Base-by-base conservation (phyloP, 2,329 filamentous ascomycete species). In the Microsporum audouinii region DNA sequence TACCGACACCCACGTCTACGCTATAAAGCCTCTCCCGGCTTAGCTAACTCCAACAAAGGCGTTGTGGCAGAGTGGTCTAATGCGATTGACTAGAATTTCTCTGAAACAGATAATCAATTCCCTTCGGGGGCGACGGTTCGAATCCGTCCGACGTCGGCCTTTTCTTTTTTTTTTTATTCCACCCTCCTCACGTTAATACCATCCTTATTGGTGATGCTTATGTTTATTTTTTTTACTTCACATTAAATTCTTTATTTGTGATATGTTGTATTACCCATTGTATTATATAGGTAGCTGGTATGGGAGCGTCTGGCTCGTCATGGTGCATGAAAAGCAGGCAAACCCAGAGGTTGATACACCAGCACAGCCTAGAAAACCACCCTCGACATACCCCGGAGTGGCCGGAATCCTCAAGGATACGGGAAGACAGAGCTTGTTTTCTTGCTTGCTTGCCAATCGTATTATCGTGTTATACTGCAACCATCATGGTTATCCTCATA, bases 131-230 rank as follows among this genome's bases (percentile, higher is more conserved):
- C 57, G 57, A 49, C 57, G 57, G 57, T 59, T 59, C 57, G 57
- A 59, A 59, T 59, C 57, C 57, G 57, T 49, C 57, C 39, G 57
- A 51, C 57, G 17, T 62, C 43, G 56, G 41, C 23, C 14, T 70
- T 63, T 49, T 61, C n/a, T 53, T 67, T 63, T 31, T 67, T 63
- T 31, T 63, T 53, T 2, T 45, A 8, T 1, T 61, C 31, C 3
- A 55, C 27, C 10, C 41, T 12, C 3, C 59, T 43, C 1, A 53
- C 29, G 8, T 57, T 23, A n/a, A 36, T 34, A 31, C 45, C 23
- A 12, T 17, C 23, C 17, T 27, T 49, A 23, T 51, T 51, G 27
- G 7, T 31, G 17, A 51, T 31, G 27, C 45, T 53, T 53, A n/a
- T n/a, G 2, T n/a, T 10, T 12, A 14, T 14, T 27, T 33, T 53